These are phyloP conservation scores for Triangularia setosa DNA, from an alignment of 2,329 filamentous ascomycete genomes.

Conservation along the genomic window DNA sequence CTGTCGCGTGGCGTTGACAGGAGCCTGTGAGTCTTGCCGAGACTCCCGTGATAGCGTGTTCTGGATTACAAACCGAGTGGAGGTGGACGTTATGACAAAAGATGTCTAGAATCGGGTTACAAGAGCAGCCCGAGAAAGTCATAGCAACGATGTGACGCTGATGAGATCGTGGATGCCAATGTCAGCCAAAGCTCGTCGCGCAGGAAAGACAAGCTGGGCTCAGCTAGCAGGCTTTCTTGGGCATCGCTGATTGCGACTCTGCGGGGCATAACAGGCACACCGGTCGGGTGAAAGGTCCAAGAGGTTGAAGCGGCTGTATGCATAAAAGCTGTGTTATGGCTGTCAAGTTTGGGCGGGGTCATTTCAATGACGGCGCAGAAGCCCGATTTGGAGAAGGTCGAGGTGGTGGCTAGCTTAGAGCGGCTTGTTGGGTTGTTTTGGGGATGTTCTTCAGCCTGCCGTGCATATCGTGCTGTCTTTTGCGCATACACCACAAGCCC, in stretches of 20 bases:
- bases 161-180: not conserved
- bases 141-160: not conserved
- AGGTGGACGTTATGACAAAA: not conserved
- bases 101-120: not conserved
- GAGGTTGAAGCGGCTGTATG: not conserved
- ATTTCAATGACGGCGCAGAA: not conserved
- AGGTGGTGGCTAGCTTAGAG: not conserved
- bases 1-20: not conserved
- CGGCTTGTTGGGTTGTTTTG: not conserved
- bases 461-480: not conserved
- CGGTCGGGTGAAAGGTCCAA: not conserved
- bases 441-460: not conserved
- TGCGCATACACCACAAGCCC: not conserved
- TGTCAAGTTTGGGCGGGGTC: not conserved
- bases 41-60: not conserved
- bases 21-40: not conserved
- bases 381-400: not conserved
- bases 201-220: not conserved
- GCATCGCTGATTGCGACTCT: not conserved
- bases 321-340: not conserved
- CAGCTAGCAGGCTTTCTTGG: not conserved
- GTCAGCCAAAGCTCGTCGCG: not conserved
- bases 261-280: not conserved
- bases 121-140: not conserved
- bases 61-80: not conserved